Base-by-base conservation (phyloP, 2,329 filamentous ascomycete species). In the Ascochyta viciae-villosae region DNA sequence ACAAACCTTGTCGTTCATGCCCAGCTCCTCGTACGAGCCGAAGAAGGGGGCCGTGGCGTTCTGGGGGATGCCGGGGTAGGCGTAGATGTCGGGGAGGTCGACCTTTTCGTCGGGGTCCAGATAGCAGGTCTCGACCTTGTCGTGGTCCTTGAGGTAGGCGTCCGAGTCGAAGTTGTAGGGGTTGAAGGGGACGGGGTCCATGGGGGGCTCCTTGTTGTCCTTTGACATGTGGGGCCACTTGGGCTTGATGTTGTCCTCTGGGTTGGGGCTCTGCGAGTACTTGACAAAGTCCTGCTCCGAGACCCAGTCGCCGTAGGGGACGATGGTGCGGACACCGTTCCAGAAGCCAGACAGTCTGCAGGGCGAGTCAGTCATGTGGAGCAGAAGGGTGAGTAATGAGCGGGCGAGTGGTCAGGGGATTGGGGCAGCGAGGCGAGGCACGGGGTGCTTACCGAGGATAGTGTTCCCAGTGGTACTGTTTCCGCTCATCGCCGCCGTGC, bases 11-110 rank as follows among this genome's bases (percentile, higher is more conserved):
- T 80, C 76, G 40, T 76, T 70, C 53, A 83, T 66, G 41, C 78
- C 80, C 9, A 83, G 74, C 55, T 79, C 75, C 38, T 78, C 73
- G 65, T 82, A 78, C 3, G 78, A 80, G 42, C 81, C 81, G 57
- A 80, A 82, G 67, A 78, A 77, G 35, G 80, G 79, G 15, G 75
- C 73, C 12, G 78, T 74, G 71, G 79, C 76, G 68, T 82, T 79
- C 60, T 81, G 78, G 24, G 81, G 80, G 12, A 82, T 68, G 16
- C 81, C 81, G 2, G 82, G 78, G 64, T 90, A 91, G 1, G 86
- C 88, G 68, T 85, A 89, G 24, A 90, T 75, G 59, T 88, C 83
- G 0, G 89, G 89, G 0, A 82, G 81, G 0, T 76, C 66, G 3
- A 87, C 72, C 27, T 78, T 85, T 39, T 85, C 81, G 13, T 83